A percentile compares a stretch with the other conserved stretches of the same genome.
These are phyloP conservation scores for Brasenia schreberi DNA, from an alignment of 164 flowering plant species.

Conservation along the genomic window DNA sequence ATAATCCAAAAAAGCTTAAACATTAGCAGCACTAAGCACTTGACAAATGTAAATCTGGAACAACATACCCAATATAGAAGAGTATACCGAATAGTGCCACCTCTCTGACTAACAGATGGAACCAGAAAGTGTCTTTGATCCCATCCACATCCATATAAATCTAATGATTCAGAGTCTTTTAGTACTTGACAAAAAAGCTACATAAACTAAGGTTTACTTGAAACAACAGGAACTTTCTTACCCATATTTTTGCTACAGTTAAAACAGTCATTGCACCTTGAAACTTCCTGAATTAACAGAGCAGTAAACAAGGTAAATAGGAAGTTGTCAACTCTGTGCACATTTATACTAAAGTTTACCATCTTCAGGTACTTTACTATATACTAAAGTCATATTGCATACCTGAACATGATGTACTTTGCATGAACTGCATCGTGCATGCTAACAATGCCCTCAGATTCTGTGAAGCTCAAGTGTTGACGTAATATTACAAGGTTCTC, in stretches of 20 bases:
- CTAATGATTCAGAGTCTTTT: conserved; percentile 22
- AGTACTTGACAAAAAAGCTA: neutral
- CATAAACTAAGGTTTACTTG: neutral
- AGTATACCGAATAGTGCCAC: conserved; percentile 78
- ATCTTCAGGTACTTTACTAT: neutral
- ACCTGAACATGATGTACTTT: conserved; percentile 86
- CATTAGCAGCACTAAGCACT: too few species aligned
- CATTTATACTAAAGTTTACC: too few species aligned
- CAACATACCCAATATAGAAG: conserved; percentile 68
- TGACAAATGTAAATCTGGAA: too few species aligned
- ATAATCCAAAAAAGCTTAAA: too few species aligned
- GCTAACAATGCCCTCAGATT: conserved; percentile 48
- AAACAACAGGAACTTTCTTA: conserved; percentile 12
- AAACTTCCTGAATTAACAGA: conserved; percentile 53
- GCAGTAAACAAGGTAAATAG: neutral
- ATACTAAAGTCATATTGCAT: conserved; percentile 12
- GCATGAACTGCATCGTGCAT: conserved; percentile 65
- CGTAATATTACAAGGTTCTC: conserved; percentile 49
- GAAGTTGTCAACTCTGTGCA: too few species aligned
- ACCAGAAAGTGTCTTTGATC: conserved; percentile 57
- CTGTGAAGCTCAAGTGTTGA: conserved; percentile 52
- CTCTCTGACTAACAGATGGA: conserved; percentile 67
- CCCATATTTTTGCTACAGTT: conserved; percentile 66
- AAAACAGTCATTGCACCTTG: conserved; percentile 75
- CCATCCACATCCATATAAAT: conserved; percentile 49